phyloP scores from a whole-genome alignment of 1,139 yeast genomes.

The Kodamaea suecica region DNA sequence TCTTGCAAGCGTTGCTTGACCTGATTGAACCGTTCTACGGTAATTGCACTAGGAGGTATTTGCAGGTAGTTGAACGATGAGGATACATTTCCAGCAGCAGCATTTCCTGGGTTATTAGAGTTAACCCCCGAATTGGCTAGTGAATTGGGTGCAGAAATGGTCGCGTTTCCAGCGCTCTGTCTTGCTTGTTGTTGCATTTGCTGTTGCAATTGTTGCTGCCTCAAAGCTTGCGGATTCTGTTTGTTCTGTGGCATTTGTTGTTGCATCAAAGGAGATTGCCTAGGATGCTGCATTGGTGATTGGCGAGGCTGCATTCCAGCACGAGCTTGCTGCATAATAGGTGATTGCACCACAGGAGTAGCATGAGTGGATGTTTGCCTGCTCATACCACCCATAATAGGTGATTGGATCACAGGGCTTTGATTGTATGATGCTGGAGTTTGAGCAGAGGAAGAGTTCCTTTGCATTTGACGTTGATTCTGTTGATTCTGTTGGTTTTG shows the following conservation, averaged over 20 bases:
- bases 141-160: slow-evolving; percentile 9
- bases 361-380: slow-evolving; percentile 13
- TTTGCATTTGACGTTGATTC: slow-evolving; percentile 7
- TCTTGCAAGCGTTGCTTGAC: slow-evolving; percentile 39
- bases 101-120: not conserved
- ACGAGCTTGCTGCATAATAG: slow-evolving; percentile 6
- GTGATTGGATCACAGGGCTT: slow-evolving; percentile 8
- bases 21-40: slow-evolving; percentile 41
- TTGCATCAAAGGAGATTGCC: slow-evolving; percentile 16
- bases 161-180: slow-evolving; percentile 7
- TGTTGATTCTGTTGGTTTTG: slow-evolving; percentile 8
- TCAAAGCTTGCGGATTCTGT: slow-evolving; percentile 11
- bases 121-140: slow-evolving; percentile 1
- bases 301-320: slow-evolving; percentile 7
- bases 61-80: slow-evolving; percentile 7
- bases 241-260: slow-evolving; percentile 8
- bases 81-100: slow-evolving; percentile 1
- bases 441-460: slow-evolving; percentile 5
- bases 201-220: slow-evolving; percentile 9
- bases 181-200: slow-evolving; percentile 8
- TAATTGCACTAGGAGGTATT: slow-evolving; percentile 29
- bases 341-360: slow-evolving; percentile 12
- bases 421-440: slow-evolving; percentile 6
- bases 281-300: slow-evolving; percentile 11
- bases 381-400: slow-evolving; percentile 7